Conservation (phyloP, 2,329 filamentous ascomycete genomes). For the Davidsoniella virescens region DNA sequence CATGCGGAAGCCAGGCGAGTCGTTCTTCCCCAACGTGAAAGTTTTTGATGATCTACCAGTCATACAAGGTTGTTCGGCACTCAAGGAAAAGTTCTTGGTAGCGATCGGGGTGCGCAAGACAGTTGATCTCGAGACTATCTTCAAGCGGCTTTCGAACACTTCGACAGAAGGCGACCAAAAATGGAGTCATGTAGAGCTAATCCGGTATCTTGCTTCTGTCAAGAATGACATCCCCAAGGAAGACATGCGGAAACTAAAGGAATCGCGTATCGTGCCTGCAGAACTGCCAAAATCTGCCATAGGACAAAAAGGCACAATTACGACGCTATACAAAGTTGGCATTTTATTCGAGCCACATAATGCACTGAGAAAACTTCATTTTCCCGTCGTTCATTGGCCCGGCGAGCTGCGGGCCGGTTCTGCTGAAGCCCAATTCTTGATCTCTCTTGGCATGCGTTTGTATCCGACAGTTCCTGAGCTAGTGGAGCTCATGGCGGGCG, state of each 20-base stretch:
- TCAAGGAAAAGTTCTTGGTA: conserved; percentile 81
- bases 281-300: conserved; percentile 39
- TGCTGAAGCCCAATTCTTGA: conserved; percentile 59
- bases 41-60: conserved; percentile 86
- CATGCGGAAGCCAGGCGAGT: conserved; percentile 70
- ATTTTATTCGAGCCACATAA: conserved; percentile 72
- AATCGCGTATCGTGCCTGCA: conserved; percentile 68
- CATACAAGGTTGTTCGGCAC: conserved; percentile 54
- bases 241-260: conserved; percentile 63
- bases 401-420: conserved; percentile 48
- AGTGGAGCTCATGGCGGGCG: conserved; percentile 57
- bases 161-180: conserved; percentile 38
- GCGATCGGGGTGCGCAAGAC: conserved; percentile 87
- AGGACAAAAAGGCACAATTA: conserved; percentile 37
- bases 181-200: conserved; percentile 88
- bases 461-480: conserved; percentile 59
- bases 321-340: conserved; percentile 51
- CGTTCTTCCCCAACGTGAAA: conserved; percentile 87
- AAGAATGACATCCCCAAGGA: conserved; percentile 69
- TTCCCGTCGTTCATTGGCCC: conserved; percentile 74
- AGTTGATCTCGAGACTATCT: conserved; percentile 84
- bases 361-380: conserved; percentile 47
- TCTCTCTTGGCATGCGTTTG: conserved; percentile 53
- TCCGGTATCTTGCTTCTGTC: conserved; percentile 87
- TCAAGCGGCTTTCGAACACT: conserved; percentile 61